Conservation (phyloP, 176 grass and related monocot species). For the Zea mays region Zm-B73-REFERENCE-NAM-5.0 NC_050099.1:180559001-180559500, state of each 20-base stretch:
- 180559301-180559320: slow-evolving; percentile 94
- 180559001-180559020: slow-evolving; percentile 85
- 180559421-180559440: not conserved
- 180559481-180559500: not conserved
- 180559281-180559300: slow-evolving; percentile 78
- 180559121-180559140: slow-evolving; percentile 12
- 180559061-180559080: slow-evolving; percentile 39
- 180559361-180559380: slow-evolving; percentile 33
- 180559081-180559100: slow-evolving; percentile 1
- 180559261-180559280: slow-evolving; percentile 95
- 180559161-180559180: slow-evolving; percentile 75
- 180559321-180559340: slow-evolving; percentile 99
- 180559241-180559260: slow-evolving; percentile 92
- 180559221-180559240: slow-evolving; percentile 98
- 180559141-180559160: slow-evolving; percentile 55
- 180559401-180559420: not conserved
- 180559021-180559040: slow-evolving; percentile 97
- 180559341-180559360: slow-evolving; percentile 90
- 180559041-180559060: slow-evolving; percentile 82
- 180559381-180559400: slow-evolving; percentile 17
- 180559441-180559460: slow-evolving; percentile 7
- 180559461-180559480: not conserved
- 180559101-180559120: slow-evolving; percentile 23
- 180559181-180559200: slow-evolving; percentile 83
- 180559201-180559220: slow-evolving; percentile 95